A percentile compares a stretch with the other conserved stretches of the same genome.
These are phyloP conservation scores for Prinsepia uniflora DNA, from an alignment of 306 rosid species.

Conservation along the genomic window DNA sequence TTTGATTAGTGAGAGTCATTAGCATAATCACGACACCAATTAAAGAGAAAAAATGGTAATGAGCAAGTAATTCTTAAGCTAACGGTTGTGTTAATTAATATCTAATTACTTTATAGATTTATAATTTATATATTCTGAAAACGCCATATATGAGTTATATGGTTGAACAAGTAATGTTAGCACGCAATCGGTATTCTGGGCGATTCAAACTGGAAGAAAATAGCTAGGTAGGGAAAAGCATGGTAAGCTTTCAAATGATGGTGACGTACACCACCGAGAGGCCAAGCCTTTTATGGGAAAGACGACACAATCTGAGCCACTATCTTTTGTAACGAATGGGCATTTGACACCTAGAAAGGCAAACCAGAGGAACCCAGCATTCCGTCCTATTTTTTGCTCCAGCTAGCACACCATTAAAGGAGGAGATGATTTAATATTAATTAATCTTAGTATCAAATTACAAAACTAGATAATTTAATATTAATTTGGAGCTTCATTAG, in stretches of 20 bases:
- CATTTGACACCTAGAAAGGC: slow-evolving; percentile 38
- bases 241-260: slow-evolving; percentile 23
- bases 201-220: slow-evolving; percentile 5
- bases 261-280: slow-evolving; percentile 38
- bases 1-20: not conserved
- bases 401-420: not conserved
- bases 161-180: too few species aligned
- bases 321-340: slow-evolving; percentile 25
- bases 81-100: too few species aligned
- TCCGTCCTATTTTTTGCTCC: not conserved
- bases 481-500: not conserved
- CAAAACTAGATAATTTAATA: too few species aligned
- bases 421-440: not conserved
- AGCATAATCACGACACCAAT: slow-evolving; percentile 1
- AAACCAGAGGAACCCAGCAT: slow-evolving; percentile 30
- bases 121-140: too few species aligned
- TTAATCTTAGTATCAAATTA: not conserved
- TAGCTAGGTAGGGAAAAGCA: not conserved
- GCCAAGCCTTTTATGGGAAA: slow-evolving; percentile 31
- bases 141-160: too few species aligned
- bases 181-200: not conserved
- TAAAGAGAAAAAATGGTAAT: too few species aligned
- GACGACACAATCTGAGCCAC: slow-evolving; percentile 47
- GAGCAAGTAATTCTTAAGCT: too few species aligned
- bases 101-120: too few species aligned